Evolutionary conservation across 73 alveolate species (phyloP).

Genomic region (Paramecium octaurelia): DNA sequence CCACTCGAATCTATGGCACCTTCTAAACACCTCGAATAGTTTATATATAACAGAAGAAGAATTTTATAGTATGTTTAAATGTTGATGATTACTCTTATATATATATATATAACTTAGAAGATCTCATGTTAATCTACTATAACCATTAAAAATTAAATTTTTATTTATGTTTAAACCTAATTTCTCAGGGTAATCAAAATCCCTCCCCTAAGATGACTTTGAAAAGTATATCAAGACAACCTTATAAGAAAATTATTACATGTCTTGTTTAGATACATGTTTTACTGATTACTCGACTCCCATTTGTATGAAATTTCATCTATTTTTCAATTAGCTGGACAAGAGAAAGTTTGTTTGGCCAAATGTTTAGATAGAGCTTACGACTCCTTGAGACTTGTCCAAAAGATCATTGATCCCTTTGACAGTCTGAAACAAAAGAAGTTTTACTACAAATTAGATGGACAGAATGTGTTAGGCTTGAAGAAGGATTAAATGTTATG

Average conservation of each 20-base stretch:
- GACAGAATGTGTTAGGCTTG: background rate
- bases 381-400: background rate
- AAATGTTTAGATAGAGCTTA: slow-evolving; percentile 36
- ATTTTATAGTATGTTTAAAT: background rate
- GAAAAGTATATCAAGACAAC: background rate
- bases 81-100: background rate
- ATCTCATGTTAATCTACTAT: background rate
- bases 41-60: background rate
- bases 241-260: background rate
- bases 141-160: background rate
- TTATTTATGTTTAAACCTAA: background rate
- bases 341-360: slow-evolving; percentile 32
- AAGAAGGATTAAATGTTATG: background rate
- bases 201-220: background rate
- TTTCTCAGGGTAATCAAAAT: background rate
- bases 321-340: background rate
- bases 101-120: background rate
- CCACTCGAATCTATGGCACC: background rate
- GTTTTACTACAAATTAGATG: slow-evolving; percentile 9
- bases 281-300: slow-evolving; percentile 3
- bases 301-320: background rate
- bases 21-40: background rate
- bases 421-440: background rate
- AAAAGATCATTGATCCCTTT: background rate
- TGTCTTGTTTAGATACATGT: background rate